These are phyloP conservation scores for Kwoniella sp. DNA, from an alignment of 768 basidiomycete species.

Conservation along the genomic window DNA sequence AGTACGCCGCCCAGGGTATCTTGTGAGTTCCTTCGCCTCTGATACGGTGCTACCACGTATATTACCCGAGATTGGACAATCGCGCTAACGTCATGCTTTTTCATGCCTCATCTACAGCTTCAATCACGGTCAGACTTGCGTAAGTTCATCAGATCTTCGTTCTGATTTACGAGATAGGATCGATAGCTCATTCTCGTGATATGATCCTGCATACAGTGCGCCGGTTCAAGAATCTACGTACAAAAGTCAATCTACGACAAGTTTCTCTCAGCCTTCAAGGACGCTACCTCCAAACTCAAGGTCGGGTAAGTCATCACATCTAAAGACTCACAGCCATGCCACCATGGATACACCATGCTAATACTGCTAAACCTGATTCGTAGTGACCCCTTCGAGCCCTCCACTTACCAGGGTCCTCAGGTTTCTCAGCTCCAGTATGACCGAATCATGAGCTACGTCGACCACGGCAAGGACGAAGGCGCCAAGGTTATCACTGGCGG, in stretches of 20 bases:
- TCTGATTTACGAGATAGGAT: too few species aligned
- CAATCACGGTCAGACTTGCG: conserved; percentile 46
- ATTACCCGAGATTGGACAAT: too few species aligned
- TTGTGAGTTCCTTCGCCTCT: conserved; percentile 59
- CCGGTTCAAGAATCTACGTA: conserved; percentile 52
- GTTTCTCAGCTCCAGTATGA: conserved; percentile 61
- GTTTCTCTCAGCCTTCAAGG: conserved; percentile 48
- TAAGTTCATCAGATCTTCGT: conserved; percentile 8
- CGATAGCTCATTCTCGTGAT: background rate
- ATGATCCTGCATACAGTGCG: conserved; percentile 38
- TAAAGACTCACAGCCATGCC: background rate
- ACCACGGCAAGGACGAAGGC: conserved; percentile 70
- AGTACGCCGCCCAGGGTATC: conserved; percentile 65
- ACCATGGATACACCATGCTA: background rate
- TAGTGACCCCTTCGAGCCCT: conserved; percentile 72
- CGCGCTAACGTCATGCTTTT: background rate
- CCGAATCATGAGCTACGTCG: conserved; percentile 72
- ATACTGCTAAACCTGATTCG: background rate
- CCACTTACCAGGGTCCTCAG: conserved; percentile 76
- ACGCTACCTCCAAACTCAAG: conserved; percentile 68
- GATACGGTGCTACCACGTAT: too few species aligned
- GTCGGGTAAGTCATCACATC: conserved; percentile 60
- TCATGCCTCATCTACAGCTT: conserved; percentile 19
- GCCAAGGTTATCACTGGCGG: conserved; percentile 71
- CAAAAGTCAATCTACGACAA: conserved; percentile 51